phyloP scores from a whole-genome alignment of 2,329 filamentous ascomycete species.

The Fusarium phyllophilum region DNA sequence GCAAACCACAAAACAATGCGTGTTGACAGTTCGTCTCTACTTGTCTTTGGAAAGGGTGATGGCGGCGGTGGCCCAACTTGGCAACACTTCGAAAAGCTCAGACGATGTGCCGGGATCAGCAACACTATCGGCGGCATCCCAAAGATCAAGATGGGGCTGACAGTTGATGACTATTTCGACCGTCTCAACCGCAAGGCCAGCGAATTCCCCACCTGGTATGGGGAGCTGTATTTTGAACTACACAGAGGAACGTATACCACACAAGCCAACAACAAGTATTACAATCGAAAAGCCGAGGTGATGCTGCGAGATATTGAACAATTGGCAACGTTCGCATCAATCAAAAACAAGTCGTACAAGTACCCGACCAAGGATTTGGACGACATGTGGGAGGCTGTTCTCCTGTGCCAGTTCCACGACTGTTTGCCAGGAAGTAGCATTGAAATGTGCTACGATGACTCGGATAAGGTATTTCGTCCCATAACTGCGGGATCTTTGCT shows the following conservation, averaged over 20 bases:
- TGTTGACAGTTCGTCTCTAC: constrained; percentile 86
- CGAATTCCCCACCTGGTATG: constrained; percentile 94
- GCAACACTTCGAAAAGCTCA: constrained; percentile 93
- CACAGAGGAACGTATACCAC: constrained; percentile 98
- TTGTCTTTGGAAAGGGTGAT: constrained; percentile 97
- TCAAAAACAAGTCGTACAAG: constrained; percentile 77
- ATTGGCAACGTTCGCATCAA: constrained; percentile 84
- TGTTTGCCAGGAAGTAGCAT: constrained; percentile 95
- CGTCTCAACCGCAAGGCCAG: constrained; percentile 81
- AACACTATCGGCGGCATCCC: constrained; percentile 84
- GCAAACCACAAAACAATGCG: constrained; percentile 96
- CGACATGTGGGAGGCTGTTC: constrained; percentile 90
- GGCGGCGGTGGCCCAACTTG: constrained; percentile 95
- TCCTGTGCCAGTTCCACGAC: constrained; percentile 97
- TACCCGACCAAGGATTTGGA: constrained; percentile 97
- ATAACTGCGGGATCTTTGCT: background rate
- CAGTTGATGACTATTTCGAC: constrained; percentile 95
- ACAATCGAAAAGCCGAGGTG: constrained; percentile 88
- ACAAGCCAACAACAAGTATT: constrained; percentile 95
- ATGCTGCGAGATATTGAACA: constrained; percentile 89
- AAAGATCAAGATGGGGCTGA: constrained; percentile 86
- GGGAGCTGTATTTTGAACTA: constrained; percentile 96
- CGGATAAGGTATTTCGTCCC: constrained; percentile 70
- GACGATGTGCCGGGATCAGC: constrained; percentile 89
- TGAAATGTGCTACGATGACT: constrained; percentile 98